Evolutionary conservation across 306 rosid genomes (phyloP).

Genomic region (Gillenia trifoliata): DNA sequence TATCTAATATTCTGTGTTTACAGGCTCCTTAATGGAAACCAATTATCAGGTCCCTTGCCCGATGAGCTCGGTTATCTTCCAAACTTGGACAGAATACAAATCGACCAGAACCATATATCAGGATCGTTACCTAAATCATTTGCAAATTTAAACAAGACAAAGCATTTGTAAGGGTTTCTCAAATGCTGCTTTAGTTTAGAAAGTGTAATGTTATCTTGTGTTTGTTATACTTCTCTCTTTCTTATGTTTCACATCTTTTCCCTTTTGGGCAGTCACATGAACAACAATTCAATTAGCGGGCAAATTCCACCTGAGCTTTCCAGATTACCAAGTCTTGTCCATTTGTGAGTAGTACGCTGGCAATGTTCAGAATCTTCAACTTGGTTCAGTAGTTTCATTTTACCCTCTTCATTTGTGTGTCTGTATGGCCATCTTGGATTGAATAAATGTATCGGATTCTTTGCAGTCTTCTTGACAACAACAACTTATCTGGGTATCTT

Average conservation of each 20-base stretch:
- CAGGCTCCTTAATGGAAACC: constrained; percentile 86
- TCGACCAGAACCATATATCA: constrained; percentile 67
- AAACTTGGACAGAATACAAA: constrained; percentile 55
- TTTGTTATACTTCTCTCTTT: background rate
- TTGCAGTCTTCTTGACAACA: constrained; percentile 93
- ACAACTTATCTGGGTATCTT: constrained; percentile 80
- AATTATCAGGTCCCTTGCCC: constrained; percentile 71
- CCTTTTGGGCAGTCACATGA: constrained; percentile 81
- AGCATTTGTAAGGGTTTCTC: constrained; percentile 76
- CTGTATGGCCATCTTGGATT: background rate
- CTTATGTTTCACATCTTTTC: constrained; percentile 1
- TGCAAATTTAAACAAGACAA: constrained; percentile 49
- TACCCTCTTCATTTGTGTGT: background rate
- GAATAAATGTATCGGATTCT: constrained; percentile 1
- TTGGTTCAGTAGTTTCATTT: background rate
- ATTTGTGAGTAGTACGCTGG: constrained; percentile 55
- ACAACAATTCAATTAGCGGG: constrained; percentile 92
- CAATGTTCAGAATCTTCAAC: background rate
- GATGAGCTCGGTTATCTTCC: constrained; percentile 79
- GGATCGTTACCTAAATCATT: constrained; percentile 72
- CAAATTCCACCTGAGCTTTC: constrained; percentile 69
- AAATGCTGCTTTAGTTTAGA: background rate
- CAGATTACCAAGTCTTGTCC: constrained; percentile 54
- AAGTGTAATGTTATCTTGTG: background rate
- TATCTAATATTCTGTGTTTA: constrained; percentile 3